Conservation (phyloP, 148 eudicot genomes). For the Silene conica region DNA sequence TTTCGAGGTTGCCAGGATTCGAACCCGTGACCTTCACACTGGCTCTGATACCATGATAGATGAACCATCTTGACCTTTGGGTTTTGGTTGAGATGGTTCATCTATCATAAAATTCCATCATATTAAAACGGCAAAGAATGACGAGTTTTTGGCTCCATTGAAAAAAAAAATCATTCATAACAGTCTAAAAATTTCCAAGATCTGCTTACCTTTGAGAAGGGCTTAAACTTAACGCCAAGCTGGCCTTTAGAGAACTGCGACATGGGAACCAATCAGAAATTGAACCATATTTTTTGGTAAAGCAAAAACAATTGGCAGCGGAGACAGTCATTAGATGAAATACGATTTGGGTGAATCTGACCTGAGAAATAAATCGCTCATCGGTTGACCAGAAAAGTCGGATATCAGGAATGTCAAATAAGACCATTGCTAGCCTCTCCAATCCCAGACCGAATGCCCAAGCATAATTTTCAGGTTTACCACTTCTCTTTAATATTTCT, state of each 20-base stretch:
- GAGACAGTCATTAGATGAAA: not conserved
- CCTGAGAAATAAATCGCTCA: slow-evolving; percentile 92
- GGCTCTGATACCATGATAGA: no score
- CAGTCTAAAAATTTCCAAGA: not conserved
- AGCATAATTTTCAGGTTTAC: slow-evolving; percentile 64
- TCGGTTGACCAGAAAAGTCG: slow-evolving; percentile 93
- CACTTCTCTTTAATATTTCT: slow-evolving; percentile 80
- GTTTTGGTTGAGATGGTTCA: no score
- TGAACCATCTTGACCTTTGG: no score
- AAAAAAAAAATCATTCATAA: not conserved
- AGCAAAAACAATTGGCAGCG: not conserved
- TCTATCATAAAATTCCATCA: no score
- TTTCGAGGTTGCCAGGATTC: no score
- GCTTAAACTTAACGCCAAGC: slow-evolving; percentile 86
- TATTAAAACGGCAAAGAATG: not conserved
- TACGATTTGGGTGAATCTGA: slow-evolving; percentile 5
- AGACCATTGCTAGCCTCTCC: slow-evolving; percentile 95
- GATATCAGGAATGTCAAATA: slow-evolving; percentile 92
- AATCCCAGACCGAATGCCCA: slow-evolving; percentile 99
- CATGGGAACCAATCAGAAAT: slow-evolving; percentile 11
- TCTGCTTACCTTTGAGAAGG: slow-evolving; percentile 80
- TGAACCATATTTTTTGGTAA: not conserved
- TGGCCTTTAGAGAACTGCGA: slow-evolving; percentile 76
- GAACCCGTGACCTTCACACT: no score
- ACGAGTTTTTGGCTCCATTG: not conserved